Evolutionary conservation across 768 basidiomycete species (phyloP), one percentile per base, ranked within the genome.

Genomic region (Russula dissimulans): DNA sequence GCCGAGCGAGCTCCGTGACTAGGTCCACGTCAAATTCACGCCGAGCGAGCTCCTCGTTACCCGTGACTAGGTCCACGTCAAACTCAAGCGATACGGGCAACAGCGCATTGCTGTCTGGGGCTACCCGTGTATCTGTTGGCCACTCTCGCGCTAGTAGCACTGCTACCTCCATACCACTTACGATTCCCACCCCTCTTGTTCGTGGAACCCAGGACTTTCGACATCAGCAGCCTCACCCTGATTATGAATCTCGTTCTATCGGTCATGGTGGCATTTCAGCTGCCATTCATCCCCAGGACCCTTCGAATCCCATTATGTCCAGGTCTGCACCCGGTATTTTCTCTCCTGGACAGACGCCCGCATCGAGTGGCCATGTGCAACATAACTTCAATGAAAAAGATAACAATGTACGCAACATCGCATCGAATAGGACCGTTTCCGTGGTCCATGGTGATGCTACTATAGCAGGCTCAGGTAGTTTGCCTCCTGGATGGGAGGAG

Each of bases 371-470:
- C 17, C 70, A 77, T 14, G 72, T 80, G 44, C 29, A 60, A 61
- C 69, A 72, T 49, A 93, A 92, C 70, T 97, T 97, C 76, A 95
- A 95, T 70, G 91, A 97, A 17, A 89, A 87, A 62, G 89, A 92
- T 47, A 97, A 99, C 76, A 98, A 99, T 70, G 97, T 95, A 9
- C 85, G 97, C 50, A 98, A 97, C n/a, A 98, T 97, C 36, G 98
- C 97, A 17, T 99, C 97, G 97, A 36, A 36, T 7, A 5, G 34
- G 7, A 26, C 22, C 22, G 22, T 26, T 26, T 26, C 22, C 22
- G 22, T 26, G 22, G 22, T 26, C 22, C 22, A 26, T 26, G 22
- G 22, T 26, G 22, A 26, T 26, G 22, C 22, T 26, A 1, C 22
- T 26, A 26, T 26, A 1, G 22, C 22, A 26, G 22, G 22, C 22